phyloP scores from a whole-genome alignment of 345 rosid genomes.

The Murraya koenigii region DNA sequence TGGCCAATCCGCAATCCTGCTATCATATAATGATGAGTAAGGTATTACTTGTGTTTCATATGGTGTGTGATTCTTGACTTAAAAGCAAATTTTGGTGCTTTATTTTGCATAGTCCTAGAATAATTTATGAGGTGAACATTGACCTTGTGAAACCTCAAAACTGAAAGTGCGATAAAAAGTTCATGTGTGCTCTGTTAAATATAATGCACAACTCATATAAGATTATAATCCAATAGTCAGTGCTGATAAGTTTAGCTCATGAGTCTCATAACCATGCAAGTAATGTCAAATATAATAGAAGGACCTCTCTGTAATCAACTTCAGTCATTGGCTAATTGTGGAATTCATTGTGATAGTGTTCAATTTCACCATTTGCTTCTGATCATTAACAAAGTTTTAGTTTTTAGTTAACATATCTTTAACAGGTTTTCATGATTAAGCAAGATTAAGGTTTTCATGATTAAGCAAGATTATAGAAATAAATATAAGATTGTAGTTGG shows the following conservation, averaged over 20 bases:
- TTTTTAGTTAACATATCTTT: too few species aligned
- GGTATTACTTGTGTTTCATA: constrained; percentile 35
- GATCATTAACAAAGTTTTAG: not conserved
- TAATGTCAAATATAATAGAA: not conserved
- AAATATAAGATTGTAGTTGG: too few species aligned
- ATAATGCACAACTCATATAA: not conserved
- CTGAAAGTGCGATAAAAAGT: not conserved
- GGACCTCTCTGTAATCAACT: not conserved
- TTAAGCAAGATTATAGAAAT: too few species aligned
- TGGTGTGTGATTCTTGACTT: not conserved
- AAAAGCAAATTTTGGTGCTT: not conserved
- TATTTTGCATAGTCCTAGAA: not conserved
- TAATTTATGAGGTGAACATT: not conserved
- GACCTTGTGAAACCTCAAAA: not conserved
- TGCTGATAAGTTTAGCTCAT: not conserved
- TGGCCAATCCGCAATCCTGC: constrained; percentile 56
- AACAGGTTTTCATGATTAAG: too few species aligned
- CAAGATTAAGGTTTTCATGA: too few species aligned
- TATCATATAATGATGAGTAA: constrained; percentile 74
- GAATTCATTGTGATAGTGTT: not conserved
- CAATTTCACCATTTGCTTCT: not conserved
- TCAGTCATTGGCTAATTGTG: not conserved
- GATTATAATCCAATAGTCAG: not conserved
- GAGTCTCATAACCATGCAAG: not conserved
- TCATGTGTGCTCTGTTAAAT: not conserved